phyloP scores from a whole-genome alignment of 768 basidiomycete species.

The Lactifluus pinguis region DNA sequence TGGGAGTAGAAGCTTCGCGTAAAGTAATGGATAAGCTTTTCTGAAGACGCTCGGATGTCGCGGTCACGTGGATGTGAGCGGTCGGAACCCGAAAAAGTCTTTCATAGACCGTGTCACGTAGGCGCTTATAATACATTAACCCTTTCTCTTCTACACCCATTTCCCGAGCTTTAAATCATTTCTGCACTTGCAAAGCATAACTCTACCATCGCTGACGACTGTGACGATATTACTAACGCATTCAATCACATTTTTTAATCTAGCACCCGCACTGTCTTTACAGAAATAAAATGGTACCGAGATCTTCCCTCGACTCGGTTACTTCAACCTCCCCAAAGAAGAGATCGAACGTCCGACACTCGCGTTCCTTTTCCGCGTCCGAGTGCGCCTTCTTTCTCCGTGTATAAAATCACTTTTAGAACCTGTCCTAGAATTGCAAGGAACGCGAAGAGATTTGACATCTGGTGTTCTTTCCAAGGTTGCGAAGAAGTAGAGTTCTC shows the following conservation, averaged over 20 bases:
- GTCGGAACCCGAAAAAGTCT: not conserved
- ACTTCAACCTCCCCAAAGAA: not conserved
- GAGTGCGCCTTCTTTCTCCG: constrained; percentile 1
- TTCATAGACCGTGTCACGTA: not conserved
- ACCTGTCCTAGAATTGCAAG: constrained; percentile 35
- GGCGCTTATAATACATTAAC: not conserved
- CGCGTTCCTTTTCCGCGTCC: constrained; percentile 7
- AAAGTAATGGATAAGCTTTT: constrained; percentile 70
- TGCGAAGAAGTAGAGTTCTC: constrained; percentile 41
- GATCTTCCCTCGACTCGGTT: constrained; percentile 9
- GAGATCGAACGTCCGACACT: not conserved
- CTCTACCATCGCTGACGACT: not conserved
- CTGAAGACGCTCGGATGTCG: constrained; percentile 21
- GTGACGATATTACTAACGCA: constrained; percentile 6
- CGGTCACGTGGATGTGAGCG: constrained; percentile 6
- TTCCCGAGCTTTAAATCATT: constrained; percentile 1
- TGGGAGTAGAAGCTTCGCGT: constrained; percentile 88
- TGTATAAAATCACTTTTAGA: not conserved
- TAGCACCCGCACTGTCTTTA: constrained; percentile 3
- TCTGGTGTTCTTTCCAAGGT: constrained; percentile 40
- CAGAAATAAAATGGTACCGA: not conserved
- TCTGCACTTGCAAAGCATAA: not conserved
- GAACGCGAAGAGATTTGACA: constrained; percentile 41
- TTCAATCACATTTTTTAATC: constrained; percentile 1
- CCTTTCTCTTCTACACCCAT: constrained; percentile 6